Conservation (phyloP, 768 basidiomycete genomes). For the Lentinula lateritia region DNA sequence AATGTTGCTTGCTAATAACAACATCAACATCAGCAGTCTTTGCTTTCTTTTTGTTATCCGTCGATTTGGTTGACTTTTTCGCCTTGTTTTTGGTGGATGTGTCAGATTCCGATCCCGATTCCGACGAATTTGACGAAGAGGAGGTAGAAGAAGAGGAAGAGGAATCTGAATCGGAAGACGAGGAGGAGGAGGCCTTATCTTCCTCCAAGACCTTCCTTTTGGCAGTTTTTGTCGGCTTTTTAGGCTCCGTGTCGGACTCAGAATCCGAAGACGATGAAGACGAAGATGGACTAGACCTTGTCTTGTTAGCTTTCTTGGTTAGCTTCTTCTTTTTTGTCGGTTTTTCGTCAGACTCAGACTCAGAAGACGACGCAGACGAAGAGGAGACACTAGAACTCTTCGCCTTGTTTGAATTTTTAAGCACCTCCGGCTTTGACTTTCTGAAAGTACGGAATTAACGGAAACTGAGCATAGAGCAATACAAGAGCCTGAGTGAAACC, state of each 20-base stretch:
- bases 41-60: neutral
- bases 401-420: neutral
- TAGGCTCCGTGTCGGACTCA: conserved; percentile 25
- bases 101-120: conserved; percentile 24
- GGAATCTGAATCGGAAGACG: conserved; percentile 15
- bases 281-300: neutral
- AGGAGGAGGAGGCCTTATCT: conserved; percentile 8
- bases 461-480: neutral
- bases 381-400: neutral
- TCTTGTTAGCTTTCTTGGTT: neutral
- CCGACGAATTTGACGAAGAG: conserved; percentile 23
- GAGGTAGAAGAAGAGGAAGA: conserved; percentile 22
- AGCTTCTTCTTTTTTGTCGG: neutral
- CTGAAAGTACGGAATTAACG: neutral
- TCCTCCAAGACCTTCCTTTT: conserved; percentile 9
- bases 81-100: conserved; percentile 8
- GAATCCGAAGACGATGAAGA: conserved; percentile 19
- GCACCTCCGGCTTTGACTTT: neutral
- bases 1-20: neutral
- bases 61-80: conserved; percentile 1
- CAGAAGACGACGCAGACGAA: neutral
- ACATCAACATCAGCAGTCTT: neutral
- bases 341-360: neutral
- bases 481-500: neutral
- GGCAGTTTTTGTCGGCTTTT: neutral